Percentiles rank a stretch among this genome's conserved stretches.
Conservation (phyloP, 2,329 filamentous ascomycete genomes). For the Monosporascus ibericus region DNA sequence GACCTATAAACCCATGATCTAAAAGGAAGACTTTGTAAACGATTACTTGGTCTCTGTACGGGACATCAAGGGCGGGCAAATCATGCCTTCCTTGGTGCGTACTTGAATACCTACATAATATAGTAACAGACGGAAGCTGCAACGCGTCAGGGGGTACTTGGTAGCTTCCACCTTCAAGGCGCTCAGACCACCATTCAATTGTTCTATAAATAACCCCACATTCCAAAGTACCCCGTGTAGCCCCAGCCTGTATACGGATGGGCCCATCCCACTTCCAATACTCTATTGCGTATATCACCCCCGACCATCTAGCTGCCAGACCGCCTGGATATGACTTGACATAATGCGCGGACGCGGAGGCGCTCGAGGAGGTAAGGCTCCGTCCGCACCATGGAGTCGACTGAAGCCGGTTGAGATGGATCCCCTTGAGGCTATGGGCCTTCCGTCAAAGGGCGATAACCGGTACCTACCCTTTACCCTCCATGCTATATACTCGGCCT, state of each 20-base stretch:
- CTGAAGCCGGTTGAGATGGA: slow-evolving; percentile 71
- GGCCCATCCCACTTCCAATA: too few relatives aligned
- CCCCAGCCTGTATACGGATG: too few relatives aligned
- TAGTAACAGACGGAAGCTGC: background rate
- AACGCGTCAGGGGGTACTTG: background rate
- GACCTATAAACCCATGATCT: too few relatives aligned
- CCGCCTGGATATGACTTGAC: slow-evolving; percentile 23
- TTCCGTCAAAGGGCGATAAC: slow-evolving; percentile 86
- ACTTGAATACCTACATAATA: too few relatives aligned
- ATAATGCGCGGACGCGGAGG: slow-evolving; percentile 27
- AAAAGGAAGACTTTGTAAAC: too few relatives aligned
- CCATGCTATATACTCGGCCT: slow-evolving; percentile 1
- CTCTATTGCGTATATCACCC: background rate
- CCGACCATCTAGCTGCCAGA: background rate
- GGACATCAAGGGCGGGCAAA: too few relatives aligned
- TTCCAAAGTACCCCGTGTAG: too few relatives aligned
- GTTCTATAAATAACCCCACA: too few relatives aligned
- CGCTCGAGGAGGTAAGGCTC: slow-evolving; percentile 27
- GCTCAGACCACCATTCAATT: too few relatives aligned
- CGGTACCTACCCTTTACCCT: slow-evolving; percentile 45
- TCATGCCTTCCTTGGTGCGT: too few relatives aligned
- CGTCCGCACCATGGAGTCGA: slow-evolving; percentile 59
- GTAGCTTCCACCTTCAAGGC: background rate
- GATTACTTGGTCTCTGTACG: too few relatives aligned
- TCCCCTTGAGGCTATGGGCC: slow-evolving; percentile 71